These are phyloP conservation scores for Gynandropsis gynandra DNA, from an alignment of 345 rosid genomes.

Conservation along the genomic window DNA sequence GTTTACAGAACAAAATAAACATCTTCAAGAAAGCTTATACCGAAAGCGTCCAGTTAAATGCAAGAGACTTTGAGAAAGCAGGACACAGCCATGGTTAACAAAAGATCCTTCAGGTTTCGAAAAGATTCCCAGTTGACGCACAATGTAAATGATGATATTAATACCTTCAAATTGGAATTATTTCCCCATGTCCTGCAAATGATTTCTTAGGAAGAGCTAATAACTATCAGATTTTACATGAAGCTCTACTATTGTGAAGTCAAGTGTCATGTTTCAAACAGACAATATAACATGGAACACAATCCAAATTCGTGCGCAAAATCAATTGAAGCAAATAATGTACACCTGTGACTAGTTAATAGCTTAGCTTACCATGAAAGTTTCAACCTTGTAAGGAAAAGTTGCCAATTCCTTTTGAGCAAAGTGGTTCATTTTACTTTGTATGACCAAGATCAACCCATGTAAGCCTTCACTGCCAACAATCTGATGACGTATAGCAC, in stretches of 20 bases:
- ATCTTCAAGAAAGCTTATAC: neutral
- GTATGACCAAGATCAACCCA: slow-evolving; percentile 26
- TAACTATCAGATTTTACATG: too few species aligned
- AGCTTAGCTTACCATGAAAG: slow-evolving; percentile 22
- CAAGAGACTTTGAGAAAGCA: too few species aligned
- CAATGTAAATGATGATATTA: too few species aligned
- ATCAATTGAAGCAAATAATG: neutral
- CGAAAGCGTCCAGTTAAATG: neutral
- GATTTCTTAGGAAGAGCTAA: too few species aligned
- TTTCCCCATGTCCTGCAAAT: too few species aligned
- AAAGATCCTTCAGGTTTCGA: too few species aligned
- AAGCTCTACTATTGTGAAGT: too few species aligned
- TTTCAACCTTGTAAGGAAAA: slow-evolving; percentile 24
- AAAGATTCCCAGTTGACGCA: too few species aligned
- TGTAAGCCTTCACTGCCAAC: slow-evolving; percentile 15
- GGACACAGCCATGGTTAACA: too few species aligned
- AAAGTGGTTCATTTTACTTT: slow-evolving; percentile 29
- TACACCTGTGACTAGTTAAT: neutral
- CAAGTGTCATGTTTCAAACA: slow-evolving; percentile 2
- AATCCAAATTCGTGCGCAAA: neutral
- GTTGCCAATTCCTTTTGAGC: slow-evolving; percentile 23
- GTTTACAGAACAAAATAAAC: slow-evolving; percentile 11
- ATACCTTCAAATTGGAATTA: too few species aligned
- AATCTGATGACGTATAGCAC: slow-evolving; percentile 17
- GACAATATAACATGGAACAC: neutral